These are phyloP conservation scores for Rhynchospora pubera DNA, from an alignment of 176 grass and related monocot genomes.

Conservation along the genomic window DNA sequence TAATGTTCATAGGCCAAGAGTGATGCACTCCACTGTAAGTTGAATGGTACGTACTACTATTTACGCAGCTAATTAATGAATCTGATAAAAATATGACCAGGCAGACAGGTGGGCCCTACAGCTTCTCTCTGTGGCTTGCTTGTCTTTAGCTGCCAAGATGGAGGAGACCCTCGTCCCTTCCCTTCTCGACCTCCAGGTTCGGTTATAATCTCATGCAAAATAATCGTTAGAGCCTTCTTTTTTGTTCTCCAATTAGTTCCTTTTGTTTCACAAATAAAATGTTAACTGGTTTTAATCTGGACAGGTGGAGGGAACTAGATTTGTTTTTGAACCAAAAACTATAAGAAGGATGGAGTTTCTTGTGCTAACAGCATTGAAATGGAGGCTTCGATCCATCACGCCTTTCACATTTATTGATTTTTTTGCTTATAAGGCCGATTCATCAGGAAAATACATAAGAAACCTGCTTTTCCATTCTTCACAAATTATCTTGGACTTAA, in stretches of 20 bases:
- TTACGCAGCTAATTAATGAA: not conserved
- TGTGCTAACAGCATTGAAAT: constrained; percentile 44
- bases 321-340: constrained; percentile 47
- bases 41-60: not conserved
- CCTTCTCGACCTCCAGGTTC: constrained; percentile 41
- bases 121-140: constrained; percentile 35
- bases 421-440: constrained; percentile 32
- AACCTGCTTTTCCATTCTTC: constrained; percentile 25
- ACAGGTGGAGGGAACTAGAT: constrained; percentile 29
- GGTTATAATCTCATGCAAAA: not conserved
- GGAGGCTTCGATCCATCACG: constrained; percentile 41
- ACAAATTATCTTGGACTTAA: constrained; percentile 31
- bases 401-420: constrained; percentile 46
- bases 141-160: constrained; percentile 55
- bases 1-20: not conserved
- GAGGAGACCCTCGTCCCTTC: constrained; percentile 32
- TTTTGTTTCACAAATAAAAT: not conserved
- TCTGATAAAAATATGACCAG: constrained; percentile 21
- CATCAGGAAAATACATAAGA: constrained; percentile 3
- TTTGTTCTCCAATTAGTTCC: not conserved
- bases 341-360: constrained; percentile 59
- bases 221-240: not conserved
- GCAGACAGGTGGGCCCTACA: constrained; percentile 38
- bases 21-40: not conserved
- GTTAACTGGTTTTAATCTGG: not conserved